Evolutionary conservation across 352 stramenopile species (phyloP), one percentile per base, ranked within the genome.

Genomic region (Thraustotheca clavata): DNA sequence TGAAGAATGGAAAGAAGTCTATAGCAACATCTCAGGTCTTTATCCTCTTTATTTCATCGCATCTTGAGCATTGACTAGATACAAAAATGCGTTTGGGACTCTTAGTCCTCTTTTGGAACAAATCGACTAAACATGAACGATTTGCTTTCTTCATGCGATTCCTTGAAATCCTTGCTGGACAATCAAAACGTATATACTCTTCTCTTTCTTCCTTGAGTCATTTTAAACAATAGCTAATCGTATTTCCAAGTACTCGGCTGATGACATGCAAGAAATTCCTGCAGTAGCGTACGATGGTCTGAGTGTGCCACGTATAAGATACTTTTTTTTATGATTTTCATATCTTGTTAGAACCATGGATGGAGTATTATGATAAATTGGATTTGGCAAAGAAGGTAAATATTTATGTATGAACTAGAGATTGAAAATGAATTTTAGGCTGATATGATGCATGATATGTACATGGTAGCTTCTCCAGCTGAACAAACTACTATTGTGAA

Each of bases 91-190:
- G 57, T 18, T 46, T 65, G 5, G 57, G 35, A 14, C 38, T 65
- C 3, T 31, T 65, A 26, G 57, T 65, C 11, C 26, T 36, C 35
- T 65, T 65, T 40, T 65, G 57, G 57, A 65, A 65, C 47, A 29
- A 24, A 18, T 65, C 57, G 39, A 65, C 36, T 14, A 65, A 65
- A 41, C 35, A 40, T 18, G 57, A 65, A 20, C 57, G 57, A 7
- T 65, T 65, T 20, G 46, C 57, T 14, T 65, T 65, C 38, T 65
- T 65, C 27, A 65, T 65, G 57, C 57, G 57, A 11, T 65, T 65
- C 57, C 57, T 65, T 33, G 26, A 27, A 22, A 16, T 65, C 5
- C 57, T 65, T n/a, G 46, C 57, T 16, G 31, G 32, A 5, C n/a
- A n/a, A 33, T n/a, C 38, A 34, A 32, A 22, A 54, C 57, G 5